These are phyloP conservation scores for Arbutus unedo DNA, from an alignment of 148 eudicot species.

Conservation along the genomic window DNA sequence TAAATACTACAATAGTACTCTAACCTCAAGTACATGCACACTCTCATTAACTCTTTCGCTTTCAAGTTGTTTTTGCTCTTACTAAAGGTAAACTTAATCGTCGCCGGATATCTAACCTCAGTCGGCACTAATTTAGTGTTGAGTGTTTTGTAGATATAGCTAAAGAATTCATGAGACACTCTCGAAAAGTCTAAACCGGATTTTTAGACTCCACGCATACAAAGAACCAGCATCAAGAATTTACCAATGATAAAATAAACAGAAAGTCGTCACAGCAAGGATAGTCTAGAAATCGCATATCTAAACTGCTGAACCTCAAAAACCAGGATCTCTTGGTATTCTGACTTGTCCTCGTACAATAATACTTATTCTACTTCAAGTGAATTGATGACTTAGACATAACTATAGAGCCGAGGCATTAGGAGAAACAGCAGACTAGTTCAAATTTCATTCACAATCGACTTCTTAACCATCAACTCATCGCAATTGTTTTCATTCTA, in stretches of 20 bases:
- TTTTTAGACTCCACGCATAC: too few relatives aligned
- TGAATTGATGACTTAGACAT: slow-evolving; percentile 32
- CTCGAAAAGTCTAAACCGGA: too few relatives aligned
- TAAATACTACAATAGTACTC: too few relatives aligned
- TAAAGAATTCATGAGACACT: too few relatives aligned
- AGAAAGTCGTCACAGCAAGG: background rate
- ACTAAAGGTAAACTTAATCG: too few relatives aligned
- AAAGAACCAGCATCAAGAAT: slow-evolving; percentile 2
- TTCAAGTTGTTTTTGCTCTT: too few relatives aligned
- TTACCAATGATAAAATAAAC: background rate
- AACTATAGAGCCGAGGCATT: background rate
- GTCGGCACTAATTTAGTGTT: too few relatives aligned
- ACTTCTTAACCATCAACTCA: too few relatives aligned
- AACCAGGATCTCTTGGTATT: slow-evolving; percentile 85
- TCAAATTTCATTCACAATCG: slow-evolving; percentile 3
- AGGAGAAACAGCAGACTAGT: background rate
- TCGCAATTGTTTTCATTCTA: background rate
- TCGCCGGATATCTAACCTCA: too few relatives aligned
- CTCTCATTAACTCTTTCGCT: too few relatives aligned
- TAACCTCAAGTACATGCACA: too few relatives aligned
- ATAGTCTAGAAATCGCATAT: background rate
- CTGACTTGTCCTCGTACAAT: slow-evolving; percentile 67
- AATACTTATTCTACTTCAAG: slow-evolving; percentile 70
- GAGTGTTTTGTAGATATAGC: too few relatives aligned
- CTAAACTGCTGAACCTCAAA: slow-evolving; percentile 69